These are phyloP conservation scores for Solanum hybrid DNA, from an alignment of 305 asterid species.

Conservation along the genomic window DNA sequence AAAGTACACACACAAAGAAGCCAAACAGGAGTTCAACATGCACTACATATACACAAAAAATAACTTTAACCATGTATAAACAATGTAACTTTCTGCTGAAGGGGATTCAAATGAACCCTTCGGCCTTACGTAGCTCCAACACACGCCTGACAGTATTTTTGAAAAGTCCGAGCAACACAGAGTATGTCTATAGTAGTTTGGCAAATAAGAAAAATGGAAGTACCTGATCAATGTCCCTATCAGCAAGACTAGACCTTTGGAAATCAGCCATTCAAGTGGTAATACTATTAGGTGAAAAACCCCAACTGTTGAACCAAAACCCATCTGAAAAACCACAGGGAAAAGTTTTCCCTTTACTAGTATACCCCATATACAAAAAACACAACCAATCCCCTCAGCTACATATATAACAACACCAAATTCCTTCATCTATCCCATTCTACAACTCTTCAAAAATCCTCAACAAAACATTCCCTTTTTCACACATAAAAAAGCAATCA, in stretches of 20 bases:
- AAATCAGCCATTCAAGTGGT: conserved; percentile 89
- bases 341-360: conserved; percentile 22
- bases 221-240: conserved; percentile 87
- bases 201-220: background rate
- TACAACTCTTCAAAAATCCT: background rate
- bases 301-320: conserved; percentile 47
- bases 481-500: background rate
- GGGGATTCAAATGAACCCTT: background rate
- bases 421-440: conserved; percentile 36
- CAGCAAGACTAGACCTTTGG: conserved; percentile 57
- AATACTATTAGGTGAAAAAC: conserved; percentile 29
- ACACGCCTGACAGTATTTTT: background rate
- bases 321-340: conserved; percentile 54
- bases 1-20: background rate
- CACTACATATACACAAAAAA: background rate
- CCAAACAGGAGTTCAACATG: background rate
- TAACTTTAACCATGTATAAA: background rate
- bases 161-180: background rate
- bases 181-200: background rate
- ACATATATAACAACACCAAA: conserved; percentile 16
- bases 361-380: conserved; percentile 36
- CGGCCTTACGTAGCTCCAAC: background rate
- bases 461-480: background rate
- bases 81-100: background rate
- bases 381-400: conserved; percentile 12